Percentiles rank a stretch among this genome's conserved stretches.
These are phyloP conservation scores for Piedraia hortae DNA, from an alignment of 2,329 filamentous ascomycete species.

Conservation along the genomic window DNA sequence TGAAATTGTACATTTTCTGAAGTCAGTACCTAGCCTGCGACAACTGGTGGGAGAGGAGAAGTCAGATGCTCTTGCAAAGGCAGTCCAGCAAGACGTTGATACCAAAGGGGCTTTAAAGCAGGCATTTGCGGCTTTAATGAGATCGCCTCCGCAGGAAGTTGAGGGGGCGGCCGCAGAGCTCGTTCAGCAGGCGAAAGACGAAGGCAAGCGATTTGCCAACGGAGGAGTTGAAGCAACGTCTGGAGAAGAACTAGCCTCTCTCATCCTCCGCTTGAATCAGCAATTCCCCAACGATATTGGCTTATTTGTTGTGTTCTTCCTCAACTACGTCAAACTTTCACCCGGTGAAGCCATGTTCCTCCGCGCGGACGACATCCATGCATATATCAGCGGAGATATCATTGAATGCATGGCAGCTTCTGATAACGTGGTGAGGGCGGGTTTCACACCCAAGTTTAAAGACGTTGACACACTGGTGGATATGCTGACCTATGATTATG, in stretches of 20 bases:
- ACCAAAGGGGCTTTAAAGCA: conserved; percentile 59
- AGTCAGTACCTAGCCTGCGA: conserved; percentile 27
- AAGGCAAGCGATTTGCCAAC: conserved; percentile 46
- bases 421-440: conserved; percentile 94
- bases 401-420: conserved; percentile 97
- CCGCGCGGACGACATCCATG: conserved; percentile 89
- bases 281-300: conserved; percentile 81
- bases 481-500: conserved; percentile 88
- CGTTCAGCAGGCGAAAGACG: conserved; percentile 38
- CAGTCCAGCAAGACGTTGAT: conserved; percentile 18
- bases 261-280: conserved; percentile 49
- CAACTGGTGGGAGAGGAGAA: conserved; percentile 21
- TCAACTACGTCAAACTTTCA: conserved; percentile 74
- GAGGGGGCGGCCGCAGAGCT: conserved; percentile 38
- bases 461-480: conserved; percentile 67
- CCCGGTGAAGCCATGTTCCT: conserved; percentile 90
- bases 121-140: conserved; percentile 58
- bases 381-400: conserved; percentile 78
- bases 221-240: conserved; percentile 39
- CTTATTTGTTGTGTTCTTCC: conserved; percentile 84
- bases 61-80: conserved; percentile 18
- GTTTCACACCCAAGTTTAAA: conserved; percentile 96
- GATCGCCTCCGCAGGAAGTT: conserved; percentile 38
- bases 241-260: conserved; percentile 43
- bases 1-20: conserved; percentile 68